A percentile compares a stretch with the other conserved stretches of the same genome.
These are phyloP conservation scores for Lachancea dasiensis DNA, from an alignment of 805 yeast genomes.

Conservation along the genomic window DNA sequence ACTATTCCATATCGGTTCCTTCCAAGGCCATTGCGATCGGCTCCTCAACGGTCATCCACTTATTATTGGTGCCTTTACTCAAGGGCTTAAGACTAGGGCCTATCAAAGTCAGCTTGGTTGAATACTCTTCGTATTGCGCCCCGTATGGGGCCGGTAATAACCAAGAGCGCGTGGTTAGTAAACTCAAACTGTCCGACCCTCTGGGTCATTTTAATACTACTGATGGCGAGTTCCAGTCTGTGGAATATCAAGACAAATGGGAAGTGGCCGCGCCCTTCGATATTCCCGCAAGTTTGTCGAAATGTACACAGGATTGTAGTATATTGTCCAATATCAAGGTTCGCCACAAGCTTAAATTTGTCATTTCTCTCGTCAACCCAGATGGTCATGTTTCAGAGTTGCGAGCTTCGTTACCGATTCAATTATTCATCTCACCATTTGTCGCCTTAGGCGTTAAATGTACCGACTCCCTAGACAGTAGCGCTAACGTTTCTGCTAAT, in stretches of 20 bases:
- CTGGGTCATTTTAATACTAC: constrained; percentile 34
- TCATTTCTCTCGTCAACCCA: constrained; percentile 70
- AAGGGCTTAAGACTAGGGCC: constrained; percentile 78
- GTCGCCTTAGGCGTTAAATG: constrained; percentile 48
- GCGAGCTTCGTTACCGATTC: constrained; percentile 82
- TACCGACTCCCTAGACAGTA: constrained; percentile 10
- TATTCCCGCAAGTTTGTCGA: constrained; percentile 67
- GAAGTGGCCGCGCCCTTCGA: constrained; percentile 54
- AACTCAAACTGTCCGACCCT: constrained; percentile 40
- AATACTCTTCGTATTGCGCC: constrained; percentile 58
- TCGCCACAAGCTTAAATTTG: constrained; percentile 81
- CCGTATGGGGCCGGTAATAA: constrained; percentile 49
- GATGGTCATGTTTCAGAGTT: constrained; percentile 92
- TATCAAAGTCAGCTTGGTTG: constrained; percentile 63
- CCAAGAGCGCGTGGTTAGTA: constrained; percentile 58
- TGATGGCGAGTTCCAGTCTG: constrained; percentile 21
- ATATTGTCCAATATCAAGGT: constrained; percentile 66
- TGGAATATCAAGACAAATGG: constrained; percentile 57
- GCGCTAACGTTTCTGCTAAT: constrained; percentile 12
- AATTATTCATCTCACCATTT: constrained; percentile 73
- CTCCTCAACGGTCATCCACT: constrained; percentile 60
- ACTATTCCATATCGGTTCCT: constrained; percentile 81
- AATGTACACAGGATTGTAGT: constrained; percentile 84
- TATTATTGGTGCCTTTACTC: constrained; percentile 68
- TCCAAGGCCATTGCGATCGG: constrained; percentile 89